A percentile compares a stretch with the other conserved stretches of the same genome.
Conservation (phyloP, 768 basidiomycete genomes). For the Phylloporus sp. region DNA sequence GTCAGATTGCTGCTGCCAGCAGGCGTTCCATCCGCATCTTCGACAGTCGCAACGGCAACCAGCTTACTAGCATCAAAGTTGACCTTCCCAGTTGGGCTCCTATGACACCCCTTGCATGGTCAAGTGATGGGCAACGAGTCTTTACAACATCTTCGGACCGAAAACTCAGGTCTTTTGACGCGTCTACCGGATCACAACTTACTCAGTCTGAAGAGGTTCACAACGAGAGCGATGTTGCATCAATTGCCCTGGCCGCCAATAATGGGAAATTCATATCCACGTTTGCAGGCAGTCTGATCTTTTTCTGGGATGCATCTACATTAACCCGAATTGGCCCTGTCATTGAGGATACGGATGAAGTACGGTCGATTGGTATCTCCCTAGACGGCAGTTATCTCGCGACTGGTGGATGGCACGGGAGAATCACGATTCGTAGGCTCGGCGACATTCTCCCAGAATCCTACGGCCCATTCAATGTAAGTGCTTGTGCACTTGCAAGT, state of each 20-base stretch:
- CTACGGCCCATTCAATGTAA: not conserved
- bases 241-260: not conserved
- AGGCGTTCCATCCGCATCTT: not conserved
- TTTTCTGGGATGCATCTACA: not conserved
- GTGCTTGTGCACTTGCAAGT: not conserved
- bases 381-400: not conserved
- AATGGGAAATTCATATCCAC: not conserved
- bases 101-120: not conserved
- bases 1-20: not conserved
- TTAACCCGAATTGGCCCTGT: not conserved
- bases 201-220: not conserved
- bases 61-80: not conserved
- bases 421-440: not conserved
- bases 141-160: not conserved
- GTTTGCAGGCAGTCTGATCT: not conserved
- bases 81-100: not conserved
- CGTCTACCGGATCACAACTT: not conserved
- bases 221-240: not conserved
- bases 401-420: not conserved
- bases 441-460: not conserved
- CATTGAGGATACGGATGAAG: not conserved
- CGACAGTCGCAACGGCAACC: not conserved
- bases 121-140: not conserved
- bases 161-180: not conserved
- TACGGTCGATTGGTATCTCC: not conserved